phyloP scores from a whole-genome alignment of 2,329 filamentous ascomycete genomes.

The Epichloe bromicola region DNA sequence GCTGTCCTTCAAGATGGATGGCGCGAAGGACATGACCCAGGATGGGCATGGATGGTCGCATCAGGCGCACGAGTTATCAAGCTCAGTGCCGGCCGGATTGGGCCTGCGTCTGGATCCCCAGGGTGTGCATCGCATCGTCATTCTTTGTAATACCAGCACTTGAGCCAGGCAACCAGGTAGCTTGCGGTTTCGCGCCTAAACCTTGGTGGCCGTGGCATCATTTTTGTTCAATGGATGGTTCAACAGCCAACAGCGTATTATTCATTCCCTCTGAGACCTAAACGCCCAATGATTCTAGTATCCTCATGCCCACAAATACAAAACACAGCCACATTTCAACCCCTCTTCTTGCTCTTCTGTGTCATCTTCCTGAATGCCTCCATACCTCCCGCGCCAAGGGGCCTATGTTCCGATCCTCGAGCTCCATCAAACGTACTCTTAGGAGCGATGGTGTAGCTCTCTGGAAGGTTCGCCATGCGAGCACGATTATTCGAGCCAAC shows the following conservation, averaged over 20 bases:
- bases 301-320: background rate
- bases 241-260: background rate
- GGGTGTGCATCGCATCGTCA: too few species aligned
- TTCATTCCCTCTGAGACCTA: background rate
- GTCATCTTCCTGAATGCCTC: slow-evolving; percentile 56
- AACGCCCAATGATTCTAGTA: background rate
- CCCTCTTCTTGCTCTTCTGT: slow-evolving; percentile 45
- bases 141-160: too few species aligned
- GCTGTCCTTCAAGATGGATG: background rate
- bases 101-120: too few species aligned
- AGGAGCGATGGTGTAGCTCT: slow-evolving; percentile 46
- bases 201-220: background rate
- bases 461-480: slow-evolving; percentile 38
- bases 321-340: slow-evolving; percentile 1
- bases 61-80: too few species aligned
- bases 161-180: background rate
- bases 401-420: slow-evolving; percentile 39
- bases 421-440: slow-evolving; percentile 47
- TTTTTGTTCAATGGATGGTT: background rate
- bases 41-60: too few species aligned
- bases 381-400: slow-evolving; percentile 49
- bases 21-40: too few species aligned
- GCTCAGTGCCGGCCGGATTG: too few species aligned
- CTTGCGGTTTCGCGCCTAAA: background rate
- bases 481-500: slow-evolving; percentile 42